Evolutionary conservation across 2,329 filamentous ascomycete genomes (phyloP), one percentile per base, ranked within the genome.

Genomic region (Westerdykella aurantiaca): DNA sequence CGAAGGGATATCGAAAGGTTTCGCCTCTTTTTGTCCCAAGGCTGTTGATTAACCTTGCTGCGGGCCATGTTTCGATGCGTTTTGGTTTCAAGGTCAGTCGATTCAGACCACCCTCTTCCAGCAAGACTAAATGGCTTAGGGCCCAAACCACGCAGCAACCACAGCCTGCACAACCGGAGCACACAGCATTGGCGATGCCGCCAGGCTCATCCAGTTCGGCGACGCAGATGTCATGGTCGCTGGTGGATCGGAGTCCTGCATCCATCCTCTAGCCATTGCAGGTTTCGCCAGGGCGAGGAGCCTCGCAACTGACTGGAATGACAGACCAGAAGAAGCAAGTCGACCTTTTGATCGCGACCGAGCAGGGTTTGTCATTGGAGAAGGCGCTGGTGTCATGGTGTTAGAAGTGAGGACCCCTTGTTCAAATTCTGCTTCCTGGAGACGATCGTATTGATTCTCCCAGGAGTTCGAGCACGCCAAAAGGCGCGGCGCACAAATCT

Each of bases 151-250:
- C 68, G 81, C 91, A 1, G 88, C 81, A 33, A 95, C 91, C 0
- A 98, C 93, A 11, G 93, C 93, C 45, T 98, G 93, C 66, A 97
- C 93, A 0, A 98, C 93, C 0, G 93, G 93, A 10, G 88, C 91
- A 1, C 93, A 98, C 70, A 89, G 90, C 1, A 83, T 98, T 39
- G 93, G 91, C 14, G 93, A 98, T 65, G 93, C 93, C 5, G 83
- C 86, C n/a, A 82, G 91, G 14, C 88, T 96, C 63, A 91, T 98
- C 49, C 80, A 85, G n/a, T 83, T 83, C 60, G 90, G 89, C 6
- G 91, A 97, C 63, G 91, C 91, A 37, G 79, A 95, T 65, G 85
- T 97, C 43, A 97, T 98, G 89, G 71, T 98, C 7, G 89, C 93
- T n/a, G 93, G 93, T 34, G 91, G 91, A 22, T 82, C 91, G 7